Base-by-base conservation (phyloP, 192 early-diverging fungal species). In the Linnemannia schmuckeri region DNA sequence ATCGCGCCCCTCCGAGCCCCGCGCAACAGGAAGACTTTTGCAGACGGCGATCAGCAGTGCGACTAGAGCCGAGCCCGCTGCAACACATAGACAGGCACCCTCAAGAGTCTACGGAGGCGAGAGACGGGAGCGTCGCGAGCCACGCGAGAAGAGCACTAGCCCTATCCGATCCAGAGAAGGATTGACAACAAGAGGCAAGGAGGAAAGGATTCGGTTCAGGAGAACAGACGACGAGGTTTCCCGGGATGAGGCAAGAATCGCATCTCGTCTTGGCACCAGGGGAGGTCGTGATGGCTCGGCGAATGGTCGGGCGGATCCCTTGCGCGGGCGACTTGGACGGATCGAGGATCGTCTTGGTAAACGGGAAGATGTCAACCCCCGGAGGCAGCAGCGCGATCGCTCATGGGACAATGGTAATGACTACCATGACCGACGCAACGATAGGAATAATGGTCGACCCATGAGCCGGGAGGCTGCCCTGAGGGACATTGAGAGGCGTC, bases 1-100 rank as follows among this genome's bases (percentile, higher is more conserved):
- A 47, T 24, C 55, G 30, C 52, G 41, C 27, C 42, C 71, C 37
- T 57, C 27, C 42, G 71, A 80, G 54, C 52, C 54, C 22, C 71
- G 78, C 20, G n/a, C 78, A 80, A 57, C 38, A 57, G 33, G 75
- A 44, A 73, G 85, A n/a, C 63, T 87, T 30, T 54, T 87, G 35
- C 70, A 74, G 85, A 87, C 33, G 13, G 85, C 85, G 4, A 81
- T 87, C 72, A 87, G 72, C 33, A 70, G 68, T 20, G 85, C 85
- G 13, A 87, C 80, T 0, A 41, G 85, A 38, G n/a, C 79, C 10
- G 85, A 81, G 3, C 30, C 42, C 40, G 57, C 69, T 4, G 33
- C 74, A 68, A 8, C 74, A 69, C 72, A 54, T 18, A 44, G 85
- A 46, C 78, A 81, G 40, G 76, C 85, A 55, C 79, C 85, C 27